phyloP scores from a whole-genome alignment of 1,284 basidiomycete species.

The Schizopora paradoxa region DNA sequence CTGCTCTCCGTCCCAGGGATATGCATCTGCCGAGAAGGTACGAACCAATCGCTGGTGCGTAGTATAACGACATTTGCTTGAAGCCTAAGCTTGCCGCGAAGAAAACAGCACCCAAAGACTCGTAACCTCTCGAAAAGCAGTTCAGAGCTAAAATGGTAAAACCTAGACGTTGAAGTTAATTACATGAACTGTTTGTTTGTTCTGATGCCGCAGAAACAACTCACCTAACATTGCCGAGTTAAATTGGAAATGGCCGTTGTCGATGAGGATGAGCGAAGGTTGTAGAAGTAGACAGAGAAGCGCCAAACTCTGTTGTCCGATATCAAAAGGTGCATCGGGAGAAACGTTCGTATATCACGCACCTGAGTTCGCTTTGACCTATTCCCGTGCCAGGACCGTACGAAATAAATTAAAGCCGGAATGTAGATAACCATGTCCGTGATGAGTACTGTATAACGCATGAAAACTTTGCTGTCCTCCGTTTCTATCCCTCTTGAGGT shows the following conservation, averaged over 20 bases:
- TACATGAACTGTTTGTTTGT: not conserved
- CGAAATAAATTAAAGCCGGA: conserved; percentile 64
- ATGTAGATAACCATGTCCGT: conserved; percentile 74
- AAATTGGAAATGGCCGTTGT: conserved; percentile 93
- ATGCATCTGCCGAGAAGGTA: conserved; percentile 82
- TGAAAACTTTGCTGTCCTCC: conserved; percentile 62
- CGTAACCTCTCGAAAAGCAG: conserved; percentile 61
- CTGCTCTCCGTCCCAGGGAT: conserved; percentile 57
- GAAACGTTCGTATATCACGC: conserved; percentile 17
- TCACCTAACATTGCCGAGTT: conserved; percentile 85
- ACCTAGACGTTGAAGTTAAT: conserved; percentile 35
- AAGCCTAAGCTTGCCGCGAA: conserved; percentile 84
- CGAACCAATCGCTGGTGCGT: conserved; percentile 82
- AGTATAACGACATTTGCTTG: conserved; percentile 96
- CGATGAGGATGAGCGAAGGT: conserved; percentile 79
- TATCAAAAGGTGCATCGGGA: conserved; percentile 3
- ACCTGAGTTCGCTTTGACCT: conserved; percentile 73
- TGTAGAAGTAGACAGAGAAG: conserved; percentile 75
- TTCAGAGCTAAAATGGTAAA: conserved; percentile 68
- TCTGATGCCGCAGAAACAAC: conserved; percentile 18
- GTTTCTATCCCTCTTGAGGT: conserved; percentile 76
- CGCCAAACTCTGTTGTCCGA: conserved; percentile 52
- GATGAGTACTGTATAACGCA: conserved; percentile 73
- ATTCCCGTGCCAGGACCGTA: conserved; percentile 53
- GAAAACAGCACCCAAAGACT: conserved; percentile 72